Evolutionary conservation across 495 filamentous ascomycete species (phyloP).

Genomic region (Penicillium flavigenum): DNA sequence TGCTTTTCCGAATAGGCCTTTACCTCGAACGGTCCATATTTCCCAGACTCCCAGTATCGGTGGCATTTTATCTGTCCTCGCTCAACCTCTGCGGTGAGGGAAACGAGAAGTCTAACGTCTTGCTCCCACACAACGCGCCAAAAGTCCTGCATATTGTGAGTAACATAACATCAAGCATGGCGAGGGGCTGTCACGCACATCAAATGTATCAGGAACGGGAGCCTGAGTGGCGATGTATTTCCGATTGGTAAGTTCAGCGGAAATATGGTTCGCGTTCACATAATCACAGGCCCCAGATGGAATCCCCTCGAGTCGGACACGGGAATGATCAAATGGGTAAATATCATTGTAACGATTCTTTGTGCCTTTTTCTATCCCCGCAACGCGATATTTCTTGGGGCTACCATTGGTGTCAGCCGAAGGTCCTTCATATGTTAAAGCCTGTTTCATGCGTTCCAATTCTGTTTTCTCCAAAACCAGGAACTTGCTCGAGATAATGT

Average conservation of each 20-base stretch:
- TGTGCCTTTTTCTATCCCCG: slow-evolving; percentile 87
- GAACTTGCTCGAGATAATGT: slow-evolving; percentile 78
- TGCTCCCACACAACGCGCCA: slow-evolving; percentile 98
- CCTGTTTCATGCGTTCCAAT: slow-evolving; percentile 87
- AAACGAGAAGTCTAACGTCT: slow-evolving; percentile 89
- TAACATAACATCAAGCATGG: slow-evolving; percentile 6
- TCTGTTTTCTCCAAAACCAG: slow-evolving; percentile 80
- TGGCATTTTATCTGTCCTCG: slow-evolving; percentile 94
- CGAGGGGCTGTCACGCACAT: slow-evolving; percentile 56
- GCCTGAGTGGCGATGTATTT: slow-evolving; percentile 95
- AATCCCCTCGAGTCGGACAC: slow-evolving; percentile 74
- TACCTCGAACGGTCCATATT: slow-evolving; percentile 78
- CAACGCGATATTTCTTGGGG: slow-evolving; percentile 57
- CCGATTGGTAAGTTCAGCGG: slow-evolving; percentile 74
- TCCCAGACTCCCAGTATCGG: slow-evolving; percentile 80
- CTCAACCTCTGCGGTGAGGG: slow-evolving; percentile 94
- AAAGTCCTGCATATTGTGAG: slow-evolving; percentile 76
- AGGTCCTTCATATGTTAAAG: slow-evolving; percentile 64
- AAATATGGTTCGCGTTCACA: slow-evolving; percentile 88
- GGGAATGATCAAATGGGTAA: slow-evolving; percentile 90
- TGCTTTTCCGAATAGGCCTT: slow-evolving; percentile 76
- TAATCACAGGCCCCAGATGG: slow-evolving; percentile 82
- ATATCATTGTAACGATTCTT: slow-evolving; percentile 99
- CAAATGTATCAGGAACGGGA: slow-evolving; percentile 87
- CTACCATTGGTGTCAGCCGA: slow-evolving; percentile 44